phyloP scores from a whole-genome alignment of 768 basidiomycete genomes.

The Mycena venus region DNA sequence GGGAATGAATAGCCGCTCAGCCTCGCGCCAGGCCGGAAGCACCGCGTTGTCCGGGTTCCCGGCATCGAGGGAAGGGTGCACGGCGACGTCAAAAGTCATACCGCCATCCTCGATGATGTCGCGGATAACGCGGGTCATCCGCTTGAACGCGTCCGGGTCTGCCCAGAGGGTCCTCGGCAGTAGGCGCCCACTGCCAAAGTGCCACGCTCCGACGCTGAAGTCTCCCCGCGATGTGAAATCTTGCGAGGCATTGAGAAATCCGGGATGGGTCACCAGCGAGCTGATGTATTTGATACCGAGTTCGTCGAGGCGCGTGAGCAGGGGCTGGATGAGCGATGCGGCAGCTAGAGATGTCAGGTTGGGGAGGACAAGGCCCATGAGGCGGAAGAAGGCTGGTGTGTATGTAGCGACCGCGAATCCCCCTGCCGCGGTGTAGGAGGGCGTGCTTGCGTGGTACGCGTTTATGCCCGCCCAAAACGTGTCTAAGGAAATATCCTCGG shows the following conservation, averaged over 20 bases:
- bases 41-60: slow-evolving; percentile 31
- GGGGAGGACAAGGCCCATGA: not conserved
- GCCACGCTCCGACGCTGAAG: slow-evolving; percentile 13
- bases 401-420: not conserved
- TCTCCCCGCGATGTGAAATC: not conserved
- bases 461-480: slow-evolving; percentile 9
- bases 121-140: not conserved
- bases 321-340: not conserved
- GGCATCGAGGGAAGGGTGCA: not conserved
- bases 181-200: slow-evolving; percentile 20
- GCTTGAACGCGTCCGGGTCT: not conserved
- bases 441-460: slow-evolving; percentile 2
- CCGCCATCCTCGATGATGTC: slow-evolving; percentile 18
- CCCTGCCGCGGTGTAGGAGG: not conserved
- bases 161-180: not conserved
- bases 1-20: slow-evolving; percentile 27
- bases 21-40: slow-evolving; percentile 31
- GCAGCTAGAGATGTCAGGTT: not conserved
- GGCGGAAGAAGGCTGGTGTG: not conserved
- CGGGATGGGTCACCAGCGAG: not conserved
- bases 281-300: not conserved
- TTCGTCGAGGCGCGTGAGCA: not conserved
- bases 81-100: not conserved
- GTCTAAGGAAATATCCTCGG: not conserved
- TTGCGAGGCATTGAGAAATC: not conserved